Evolutionary conservation across 306 rosid species (phyloP).

Genomic region (Parietaria judaica): DNA sequence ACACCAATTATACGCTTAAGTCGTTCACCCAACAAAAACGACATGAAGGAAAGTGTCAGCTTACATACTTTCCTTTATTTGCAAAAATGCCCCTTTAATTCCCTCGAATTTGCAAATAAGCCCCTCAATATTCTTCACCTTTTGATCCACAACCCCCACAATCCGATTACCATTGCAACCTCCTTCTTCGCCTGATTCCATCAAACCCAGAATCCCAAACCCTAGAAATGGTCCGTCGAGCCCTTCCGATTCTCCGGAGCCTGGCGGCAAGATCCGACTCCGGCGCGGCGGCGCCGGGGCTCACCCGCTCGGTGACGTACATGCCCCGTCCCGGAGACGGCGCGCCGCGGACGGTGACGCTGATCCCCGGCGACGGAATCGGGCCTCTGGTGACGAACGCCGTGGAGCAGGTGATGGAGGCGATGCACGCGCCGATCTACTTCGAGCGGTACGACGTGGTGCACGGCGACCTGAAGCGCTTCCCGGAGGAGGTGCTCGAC

Average conservation of each 20-base stretch:
- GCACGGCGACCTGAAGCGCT: constrained; percentile 60
- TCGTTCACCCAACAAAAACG: no score
- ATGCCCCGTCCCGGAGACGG: constrained; percentile 78
- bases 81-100: no score
- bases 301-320: constrained; percentile 36
- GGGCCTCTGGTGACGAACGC: constrained; percentile 77
- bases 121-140: no score
- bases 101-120: no score
- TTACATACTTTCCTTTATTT: no score
- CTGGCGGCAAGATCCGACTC: constrained; percentile 14
- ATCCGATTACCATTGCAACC: no score
- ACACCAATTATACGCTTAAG: no score
- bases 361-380: constrained; percentile 83
- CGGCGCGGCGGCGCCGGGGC: not conserved
- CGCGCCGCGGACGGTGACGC: constrained; percentile 62
- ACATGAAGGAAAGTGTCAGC: no score
- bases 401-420: constrained; percentile 89
- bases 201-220: not conserved
- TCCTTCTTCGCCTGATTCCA: no score
- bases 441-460: constrained; percentile 66
- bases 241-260: constrained; percentile 22
- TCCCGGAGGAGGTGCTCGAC: constrained; percentile 66
- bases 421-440: constrained; percentile 83
- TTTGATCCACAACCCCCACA: no score
- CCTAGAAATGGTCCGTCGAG: constrained; percentile 28